Evolutionary conservation across 1,284 basidiomycete genomes (phyloP), one percentile per base, ranked within the genome.

Genomic region (Chalciporus piperatoides): DNA sequence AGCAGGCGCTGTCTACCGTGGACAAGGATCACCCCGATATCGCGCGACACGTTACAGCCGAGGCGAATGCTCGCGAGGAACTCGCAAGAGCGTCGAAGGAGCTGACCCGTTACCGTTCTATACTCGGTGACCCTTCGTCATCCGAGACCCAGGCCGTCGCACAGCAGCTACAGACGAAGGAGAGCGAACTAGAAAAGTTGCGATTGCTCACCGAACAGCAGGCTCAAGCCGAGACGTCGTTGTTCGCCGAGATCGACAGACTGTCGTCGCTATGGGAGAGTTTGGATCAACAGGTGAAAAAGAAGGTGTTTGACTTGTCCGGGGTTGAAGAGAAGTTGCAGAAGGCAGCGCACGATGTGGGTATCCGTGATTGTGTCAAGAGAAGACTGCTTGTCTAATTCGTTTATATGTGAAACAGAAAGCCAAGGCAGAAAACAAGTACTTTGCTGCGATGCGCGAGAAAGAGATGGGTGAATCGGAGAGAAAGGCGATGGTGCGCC

Each of bases 341-440:
- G 46, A 88, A 84, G 63, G 66, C 74, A 35, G 70, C 68, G 15
- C 74, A 80, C 21, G 90, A 93, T 63, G 90, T 90, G 54, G 44
- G 76, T 55, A 3, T 41, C 12, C 44, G 17, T n/a, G 7, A 24
- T 14, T 47, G 44, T 17, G 21, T 41, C 49, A 44, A 51, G 25
- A 2, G 25, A 14, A 21, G 45, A 30, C 52, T 17, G 50, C 28
- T 25, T 35, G 28, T 17, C 35, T 46, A 27, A 48, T 1, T 6
- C 6, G 35, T 27, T n/a, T n/a, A 10, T 24, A 14, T 3, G 4
- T 23, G 19, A 37, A n/a, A 40, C 60, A 88, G 82, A 89, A 82
- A 85, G 90, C 92, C 11, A 97, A 96, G 71, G 85, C 90, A 17
- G 95, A 98, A 61, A 97, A 94, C 75, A 97, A 94, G 70, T 98